phyloP scores from a whole-genome alignment of 31 red algal species.

The Odonthalia washingtoniensis region DNA sequence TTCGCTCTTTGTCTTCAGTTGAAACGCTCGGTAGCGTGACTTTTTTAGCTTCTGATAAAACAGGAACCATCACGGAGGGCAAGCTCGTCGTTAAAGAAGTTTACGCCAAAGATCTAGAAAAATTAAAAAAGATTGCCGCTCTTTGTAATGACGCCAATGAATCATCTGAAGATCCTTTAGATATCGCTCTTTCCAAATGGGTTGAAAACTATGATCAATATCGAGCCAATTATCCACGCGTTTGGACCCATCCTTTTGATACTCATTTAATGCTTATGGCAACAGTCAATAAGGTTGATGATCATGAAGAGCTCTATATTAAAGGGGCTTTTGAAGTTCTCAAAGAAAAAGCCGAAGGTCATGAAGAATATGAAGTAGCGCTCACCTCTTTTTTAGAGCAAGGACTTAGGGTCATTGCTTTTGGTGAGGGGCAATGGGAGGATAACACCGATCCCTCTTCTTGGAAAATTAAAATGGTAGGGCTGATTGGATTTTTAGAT shows the following conservation, averaged over 20 bases:
- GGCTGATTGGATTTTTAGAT: conserved; percentile 89
- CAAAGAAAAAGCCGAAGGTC: neutral
- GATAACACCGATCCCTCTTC: neutral
- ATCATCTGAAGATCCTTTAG: neutral
- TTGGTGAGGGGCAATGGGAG: neutral
- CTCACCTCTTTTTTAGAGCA: neutral
- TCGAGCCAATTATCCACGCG: neutral
- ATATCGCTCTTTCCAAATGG: neutral
- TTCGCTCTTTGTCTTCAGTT: neutral
- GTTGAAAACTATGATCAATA: conserved; percentile 17
- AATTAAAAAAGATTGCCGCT: neutral
- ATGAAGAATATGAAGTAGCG: neutral
- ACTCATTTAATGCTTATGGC: neutral
- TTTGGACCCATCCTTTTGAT: conserved; percentile 6
- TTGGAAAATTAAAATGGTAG: conserved; percentile 57
- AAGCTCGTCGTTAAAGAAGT: conserved; percentile 6
- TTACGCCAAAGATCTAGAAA: conserved; percentile 13
- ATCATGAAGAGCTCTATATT: neutral
- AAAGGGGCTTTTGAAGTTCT: conserved; percentile 6
- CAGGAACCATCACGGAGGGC: conserved; percentile 17
- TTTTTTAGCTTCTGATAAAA: conserved; percentile 16
- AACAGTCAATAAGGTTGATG: conserved; percentile 14
- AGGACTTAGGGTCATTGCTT: neutral
- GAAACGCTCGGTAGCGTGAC: conserved; percentile 21
- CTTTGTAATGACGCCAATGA: neutral